These are phyloP conservation scores for Cystofilobasidium bisporidii DNA, from an alignment of 768 basidiomycete species.

Conservation along the genomic window DNA sequence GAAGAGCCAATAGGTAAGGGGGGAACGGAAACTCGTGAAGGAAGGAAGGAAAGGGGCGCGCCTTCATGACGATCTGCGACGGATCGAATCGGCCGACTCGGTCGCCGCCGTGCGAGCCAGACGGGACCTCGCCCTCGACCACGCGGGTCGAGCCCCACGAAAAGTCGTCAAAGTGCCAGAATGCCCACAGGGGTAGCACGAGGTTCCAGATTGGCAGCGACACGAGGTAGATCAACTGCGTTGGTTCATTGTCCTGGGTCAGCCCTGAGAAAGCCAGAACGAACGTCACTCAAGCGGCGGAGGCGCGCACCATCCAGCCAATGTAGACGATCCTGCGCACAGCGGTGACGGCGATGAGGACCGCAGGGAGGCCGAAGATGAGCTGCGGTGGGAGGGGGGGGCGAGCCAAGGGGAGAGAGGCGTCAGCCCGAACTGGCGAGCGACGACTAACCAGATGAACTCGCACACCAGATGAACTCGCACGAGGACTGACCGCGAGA, in stretches of 20 bases:
- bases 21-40: too few species aligned
- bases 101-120: slow-evolving; percentile 63
- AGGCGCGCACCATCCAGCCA: slow-evolving; percentile 68
- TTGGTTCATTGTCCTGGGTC: too few species aligned
- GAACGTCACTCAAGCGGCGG: background rate
- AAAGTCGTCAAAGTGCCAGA: slow-evolving; percentile 97
- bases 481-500: slow-evolving; percentile 70
- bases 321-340: slow-evolving; percentile 83
- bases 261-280: too few species aligned
- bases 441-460: too few species aligned
- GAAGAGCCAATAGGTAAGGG: too few species aligned
- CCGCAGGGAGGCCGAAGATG: slow-evolving; percentile 85
- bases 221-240: slow-evolving; percentile 57
- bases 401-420: too few species aligned
- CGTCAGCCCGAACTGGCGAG: too few species aligned
- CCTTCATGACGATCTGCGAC: slow-evolving; percentile 89
- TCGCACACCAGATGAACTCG: too few species aligned
- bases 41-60: too few species aligned
- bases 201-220: slow-evolving; percentile 97
- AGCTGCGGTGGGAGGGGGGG: slow-evolving; percentile 53
- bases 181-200: slow-evolving; percentile 80
- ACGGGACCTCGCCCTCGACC: slow-evolving; percentile 58
- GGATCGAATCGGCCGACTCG: slow-evolving; percentile 98
- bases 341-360: slow-evolving; percentile 91
- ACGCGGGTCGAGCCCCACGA: slow-evolving; percentile 93